These are phyloP conservation scores for Aureobasidium musti DNA, from an alignment of 2,329 filamentous ascomycete species.

Conservation along the genomic window DNA sequence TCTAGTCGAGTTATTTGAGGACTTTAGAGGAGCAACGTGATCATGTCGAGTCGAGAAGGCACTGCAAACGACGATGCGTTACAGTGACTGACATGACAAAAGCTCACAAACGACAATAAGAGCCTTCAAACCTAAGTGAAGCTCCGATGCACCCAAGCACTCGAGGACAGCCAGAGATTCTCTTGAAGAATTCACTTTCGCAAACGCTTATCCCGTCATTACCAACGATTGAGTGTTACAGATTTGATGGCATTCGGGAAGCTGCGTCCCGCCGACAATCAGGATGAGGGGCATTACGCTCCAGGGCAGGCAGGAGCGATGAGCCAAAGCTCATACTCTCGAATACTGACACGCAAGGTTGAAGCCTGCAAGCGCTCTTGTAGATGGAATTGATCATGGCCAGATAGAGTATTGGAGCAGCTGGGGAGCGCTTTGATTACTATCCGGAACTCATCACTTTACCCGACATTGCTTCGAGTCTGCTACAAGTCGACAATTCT, in stretches of 20 bases:
- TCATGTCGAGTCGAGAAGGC: slow-evolving; percentile 23
- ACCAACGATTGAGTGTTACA: slow-evolving; percentile 6
- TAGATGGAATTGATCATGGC: background rate
- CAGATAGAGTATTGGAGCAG: background rate
- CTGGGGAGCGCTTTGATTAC: background rate
- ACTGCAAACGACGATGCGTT: slow-evolving; percentile 21
- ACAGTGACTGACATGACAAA: slow-evolving; percentile 10
- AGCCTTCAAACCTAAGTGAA: slow-evolving; percentile 5
- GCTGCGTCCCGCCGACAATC: slow-evolving; percentile 11
- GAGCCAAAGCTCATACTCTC: background rate
- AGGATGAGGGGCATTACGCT: background rate
- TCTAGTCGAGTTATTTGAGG: background rate
- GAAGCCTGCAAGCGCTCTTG: background rate
- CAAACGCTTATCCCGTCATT: slow-evolving; percentile 10
- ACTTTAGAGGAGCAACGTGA: background rate
- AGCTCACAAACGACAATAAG: slow-evolving; percentile 8
- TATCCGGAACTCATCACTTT: background rate
- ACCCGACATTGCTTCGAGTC: background rate
- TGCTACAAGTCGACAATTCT: background rate
- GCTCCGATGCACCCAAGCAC: background rate
- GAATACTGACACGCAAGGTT: background rate
- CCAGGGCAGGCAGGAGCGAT: slow-evolving; percentile 1
- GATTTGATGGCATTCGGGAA: slow-evolving; percentile 15
- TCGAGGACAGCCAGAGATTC: background rate
- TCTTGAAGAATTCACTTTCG: background rate